Base-by-base conservation (phyloP, 2,329 filamentous ascomycete species). In the Fusarium burgessii region DNA sequence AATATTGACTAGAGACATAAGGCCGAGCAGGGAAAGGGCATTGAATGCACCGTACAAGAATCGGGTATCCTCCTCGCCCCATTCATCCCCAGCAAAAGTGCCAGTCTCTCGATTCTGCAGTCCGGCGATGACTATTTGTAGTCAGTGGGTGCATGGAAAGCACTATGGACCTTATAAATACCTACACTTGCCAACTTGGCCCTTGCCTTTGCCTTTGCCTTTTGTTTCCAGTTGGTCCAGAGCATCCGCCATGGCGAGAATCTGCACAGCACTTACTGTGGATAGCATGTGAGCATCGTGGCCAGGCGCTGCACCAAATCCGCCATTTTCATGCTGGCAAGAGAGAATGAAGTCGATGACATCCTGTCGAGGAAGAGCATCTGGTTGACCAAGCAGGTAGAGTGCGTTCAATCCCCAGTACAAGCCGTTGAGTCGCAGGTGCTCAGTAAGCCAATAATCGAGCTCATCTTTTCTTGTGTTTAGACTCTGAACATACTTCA, bases 391-490 rank as follows among this genome's bases (percentile, higher is more conserved):
- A 64, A 99, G 89, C 32, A 98, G 87, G 84, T 97, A 92, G 42
- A 98, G 88, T 10, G 95, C 92, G 10, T 91, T 96, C 62, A 99
- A 83, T 17, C 96, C 96, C 96, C 96, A 99, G 82, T 99, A 99
- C 50, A 99, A 89, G 46, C 96, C 96, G 80, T 96, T 98, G 62
- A 99, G 88, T 67, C 96, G 94, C 73, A 99, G 87, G 80, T 99
- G 96, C 82, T 99, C 95, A 17, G 96, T 99, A 79, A 98, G 87
- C 92, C 95, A 98, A 84, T 98, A 99, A 81, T 98, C 94, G 76
- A 97, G 91, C 82, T 98, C 93, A 85, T 98, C 94, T 84, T 93
- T 94, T 79, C 92, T 91, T 73, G 92, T 94, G 82, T 99, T 94
- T 74, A 99, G 87, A 77, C 92, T 93, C 82, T 97, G 93, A 74